Evolutionary conservation across 208 protist species (phyloP).

Genomic region (Sergeia podlipaevii): DNA sequence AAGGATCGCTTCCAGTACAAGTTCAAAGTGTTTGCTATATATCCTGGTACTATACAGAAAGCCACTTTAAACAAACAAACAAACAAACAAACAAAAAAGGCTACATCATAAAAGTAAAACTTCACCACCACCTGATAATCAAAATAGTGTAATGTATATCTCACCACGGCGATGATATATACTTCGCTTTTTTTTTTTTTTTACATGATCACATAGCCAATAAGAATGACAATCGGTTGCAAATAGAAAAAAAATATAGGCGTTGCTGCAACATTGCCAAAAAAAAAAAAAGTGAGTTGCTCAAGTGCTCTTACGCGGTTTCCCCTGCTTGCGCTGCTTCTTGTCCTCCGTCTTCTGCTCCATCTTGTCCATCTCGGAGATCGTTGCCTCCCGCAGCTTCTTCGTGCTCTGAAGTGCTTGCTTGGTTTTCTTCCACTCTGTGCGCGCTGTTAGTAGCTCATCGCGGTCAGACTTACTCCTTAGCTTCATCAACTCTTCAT

Average conservation of each 20-base stretch:
- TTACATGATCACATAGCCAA: too few species aligned
- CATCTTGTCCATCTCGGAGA: constrained; percentile 31
- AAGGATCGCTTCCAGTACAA: too few species aligned
- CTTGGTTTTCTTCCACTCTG: constrained; percentile 49
- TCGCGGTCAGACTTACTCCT: constrained; percentile 29
- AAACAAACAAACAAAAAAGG: too few species aligned
- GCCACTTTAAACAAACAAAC: too few species aligned
- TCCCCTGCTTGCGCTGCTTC: constrained; percentile 6
- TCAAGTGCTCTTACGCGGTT: neutral
- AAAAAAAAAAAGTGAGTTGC: neutral
- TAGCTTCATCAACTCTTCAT: constrained; percentile 19
- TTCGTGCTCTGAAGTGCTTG: constrained; percentile 18
- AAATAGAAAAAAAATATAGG: constrained; percentile 5
- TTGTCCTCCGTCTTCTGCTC: constrained; percentile 19
- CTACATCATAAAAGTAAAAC: too few species aligned
- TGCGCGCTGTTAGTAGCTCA: constrained; percentile 25
- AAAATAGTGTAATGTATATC: too few species aligned
- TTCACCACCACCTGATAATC: too few species aligned
- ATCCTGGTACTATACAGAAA: too few species aligned
- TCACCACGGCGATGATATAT: too few species aligned
- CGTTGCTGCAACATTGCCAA: neutral
- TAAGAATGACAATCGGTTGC: too few species aligned
- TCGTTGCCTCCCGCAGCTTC: constrained; percentile 28
- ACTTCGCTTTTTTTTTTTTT: too few species aligned
- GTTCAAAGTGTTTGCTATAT: too few species aligned